Base-by-base conservation (phyloP, 768 basidiomycete species). In the Asterophora parasitica region DNA sequence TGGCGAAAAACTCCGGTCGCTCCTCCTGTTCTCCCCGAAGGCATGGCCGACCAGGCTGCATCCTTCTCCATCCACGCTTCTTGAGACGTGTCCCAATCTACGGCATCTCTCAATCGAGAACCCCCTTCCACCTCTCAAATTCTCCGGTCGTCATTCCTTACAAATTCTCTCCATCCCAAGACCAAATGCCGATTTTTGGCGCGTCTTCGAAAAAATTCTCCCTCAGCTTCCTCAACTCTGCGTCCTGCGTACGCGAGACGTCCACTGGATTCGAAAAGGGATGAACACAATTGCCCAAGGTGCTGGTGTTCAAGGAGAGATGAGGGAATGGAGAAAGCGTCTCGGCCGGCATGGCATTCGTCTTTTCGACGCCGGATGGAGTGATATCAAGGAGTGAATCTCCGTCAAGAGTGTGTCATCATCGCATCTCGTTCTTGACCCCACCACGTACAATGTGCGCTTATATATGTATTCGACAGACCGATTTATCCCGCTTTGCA, bases 241-340 rank as follows among this genome's bases (percentile, higher is more conserved):
- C 34, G 72, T 76, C 7, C 66, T 92, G 15, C 76, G 83, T 12
- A 71, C 75, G 12, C 70, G 85, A 50, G 86, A 89, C 54, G 74
- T 88, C 13, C 78, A 79, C 27, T 91, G 88, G 87, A 64, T 91
- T 30, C 68, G 82, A 45, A 75, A 73, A 43, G 88, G 86, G 0
- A 75, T 90, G 63, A 80, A 75, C 7, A 66, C 65, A 0, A 71
- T 75, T 49, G 89, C 89, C 19, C 81, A 78, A 53, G 80, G 76
- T 52, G 77, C 88, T 6, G 89, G 89, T 7, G 76, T 88, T 11
- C 88, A 90, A 64, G 89, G 88, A 35, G 85, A 88, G 61, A 83
- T 92, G 79, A 69, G 72, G 53, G 77, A 81, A 48, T 92, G 89
- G 89, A 74, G 73, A 50, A 73, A 77, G 39, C 75, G 83, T 44